phyloP scores from a whole-genome alignment of 257 asterid genomes.

The Fraxinus excelsior region DNA sequence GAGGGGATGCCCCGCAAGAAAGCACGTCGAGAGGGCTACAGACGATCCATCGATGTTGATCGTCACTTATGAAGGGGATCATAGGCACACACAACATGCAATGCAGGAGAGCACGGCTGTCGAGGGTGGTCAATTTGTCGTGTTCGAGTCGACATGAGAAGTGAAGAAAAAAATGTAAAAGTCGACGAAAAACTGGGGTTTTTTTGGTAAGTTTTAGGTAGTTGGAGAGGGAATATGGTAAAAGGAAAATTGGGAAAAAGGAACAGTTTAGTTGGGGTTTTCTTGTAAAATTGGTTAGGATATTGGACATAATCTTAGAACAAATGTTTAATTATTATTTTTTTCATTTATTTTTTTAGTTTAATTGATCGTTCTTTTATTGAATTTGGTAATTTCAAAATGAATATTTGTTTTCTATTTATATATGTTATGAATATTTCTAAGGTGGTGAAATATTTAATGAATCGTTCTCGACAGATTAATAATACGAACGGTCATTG shows the following conservation, averaged over 20 bases:
- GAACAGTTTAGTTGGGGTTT: conserved; percentile 18
- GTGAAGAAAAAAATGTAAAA: neutral
- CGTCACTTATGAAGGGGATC: conserved; percentile 88
- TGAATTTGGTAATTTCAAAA: neutral
- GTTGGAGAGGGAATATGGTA: conserved; percentile 30
- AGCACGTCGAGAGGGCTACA: conserved; percentile 82
- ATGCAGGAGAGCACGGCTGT: conserved; percentile 36
- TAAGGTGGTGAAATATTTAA: no score
- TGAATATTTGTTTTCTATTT: no score
- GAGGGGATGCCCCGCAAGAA: conserved; percentile 82
- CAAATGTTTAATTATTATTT: conserved; percentile 13
- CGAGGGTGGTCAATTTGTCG: conserved; percentile 36
- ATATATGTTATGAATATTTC: no score
- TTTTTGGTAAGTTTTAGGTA: conserved; percentile 37
- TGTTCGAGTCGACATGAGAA: conserved; percentile 40
- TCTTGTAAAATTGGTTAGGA: conserved; percentile 42
- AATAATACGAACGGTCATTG: no score
- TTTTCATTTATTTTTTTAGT: conserved; percentile 3
- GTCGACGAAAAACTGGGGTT: no score
- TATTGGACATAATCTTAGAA: conserved; percentile 27
- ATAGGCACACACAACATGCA: conserved; percentile 51
- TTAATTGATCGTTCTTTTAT: neutral
- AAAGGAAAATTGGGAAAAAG: neutral
- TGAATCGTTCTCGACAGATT: no score
- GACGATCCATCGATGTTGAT: conserved; percentile 80